phyloP scores from a whole-genome alignment of 2,329 filamentous ascomycete genomes.

The Aureobasidium sp. region DNA sequence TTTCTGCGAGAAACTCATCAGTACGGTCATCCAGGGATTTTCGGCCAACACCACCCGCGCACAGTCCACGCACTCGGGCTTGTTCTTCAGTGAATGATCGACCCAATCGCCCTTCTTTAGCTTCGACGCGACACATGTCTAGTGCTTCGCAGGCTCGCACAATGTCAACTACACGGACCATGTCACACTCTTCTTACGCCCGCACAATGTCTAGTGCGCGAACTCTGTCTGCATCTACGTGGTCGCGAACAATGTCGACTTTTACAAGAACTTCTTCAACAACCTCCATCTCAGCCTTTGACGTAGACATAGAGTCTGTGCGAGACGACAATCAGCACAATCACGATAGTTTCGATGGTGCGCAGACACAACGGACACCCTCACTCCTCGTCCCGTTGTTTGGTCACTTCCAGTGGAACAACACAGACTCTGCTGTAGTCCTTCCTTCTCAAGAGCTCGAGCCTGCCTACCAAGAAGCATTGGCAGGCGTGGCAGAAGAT shows the following conservation, averaged over 20 bases:
- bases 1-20: neutral
- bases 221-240: neutral
- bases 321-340: neutral
- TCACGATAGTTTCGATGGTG: neutral
- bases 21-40: neutral
- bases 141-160: neutral
- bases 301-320: neutral
- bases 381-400: neutral
- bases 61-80: neutral
- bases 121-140: neutral
- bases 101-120: neutral
- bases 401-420: slow-evolving; percentile 5
- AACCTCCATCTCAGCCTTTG: neutral
- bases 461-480: slow-evolving; percentile 4
- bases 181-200: neutral
- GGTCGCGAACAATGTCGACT: slow-evolving; percentile 6
- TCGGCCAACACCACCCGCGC: neutral
- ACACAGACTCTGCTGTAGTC: neutral
- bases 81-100: neutral
- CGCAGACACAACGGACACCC: neutral
- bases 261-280: slow-evolving; percentile 4
- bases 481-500: slow-evolving; percentile 4
- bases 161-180: neutral
- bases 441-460: neutral
- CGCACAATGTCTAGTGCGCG: neutral